phyloP scores from a whole-genome alignment of 2,329 filamentous ascomycete genomes.

The Phaeophleospora eucalypticola region DNA sequence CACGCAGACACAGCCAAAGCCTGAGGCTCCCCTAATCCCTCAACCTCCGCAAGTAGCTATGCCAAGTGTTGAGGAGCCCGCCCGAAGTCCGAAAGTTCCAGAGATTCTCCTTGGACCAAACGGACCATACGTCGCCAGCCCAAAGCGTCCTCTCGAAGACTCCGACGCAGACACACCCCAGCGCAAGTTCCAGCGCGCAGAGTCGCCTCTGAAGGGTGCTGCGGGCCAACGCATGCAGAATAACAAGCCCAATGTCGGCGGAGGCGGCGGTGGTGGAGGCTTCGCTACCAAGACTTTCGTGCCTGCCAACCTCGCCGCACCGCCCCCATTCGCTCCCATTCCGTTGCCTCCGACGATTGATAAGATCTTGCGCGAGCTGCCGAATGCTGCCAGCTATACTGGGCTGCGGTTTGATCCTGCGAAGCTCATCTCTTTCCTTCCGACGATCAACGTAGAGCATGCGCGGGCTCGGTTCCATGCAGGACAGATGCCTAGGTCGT shows the following conservation, averaged over 20 bases:
- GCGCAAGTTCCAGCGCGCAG: slow-evolving; percentile 82
- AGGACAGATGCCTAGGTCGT: not conserved
- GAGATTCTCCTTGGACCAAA: slow-evolving; percentile 31
- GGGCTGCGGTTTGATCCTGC: slow-evolving; percentile 62
- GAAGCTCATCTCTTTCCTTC: slow-evolving; percentile 69
- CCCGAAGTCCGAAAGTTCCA: slow-evolving; percentile 8
- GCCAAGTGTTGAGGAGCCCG: slow-evolving; percentile 16
- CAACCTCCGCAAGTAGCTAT: slow-evolving; percentile 10
- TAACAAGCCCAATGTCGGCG: slow-evolving; percentile 46
- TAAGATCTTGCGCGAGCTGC: slow-evolving; percentile 54
- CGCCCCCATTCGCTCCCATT: slow-evolving; percentile 67
- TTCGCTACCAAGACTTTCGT: slow-evolving; percentile 33
- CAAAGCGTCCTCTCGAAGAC: slow-evolving; percentile 54
- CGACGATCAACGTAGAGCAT: slow-evolving; percentile 46
- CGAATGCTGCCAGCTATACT: slow-evolving; percentile 67
- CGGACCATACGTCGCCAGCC: slow-evolving; percentile 38
- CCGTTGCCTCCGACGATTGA: slow-evolving; percentile 68
- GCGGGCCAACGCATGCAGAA: slow-evolving; percentile 77
- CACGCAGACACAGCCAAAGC: slow-evolving; percentile 62
- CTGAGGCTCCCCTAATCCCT: slow-evolving; percentile 4
- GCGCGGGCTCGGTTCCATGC: not conserved
- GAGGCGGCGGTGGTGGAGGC: slow-evolving; percentile 24
- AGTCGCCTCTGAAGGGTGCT: slow-evolving; percentile 86
- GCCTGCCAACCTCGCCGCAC: slow-evolving; percentile 31
- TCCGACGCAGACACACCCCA: slow-evolving; percentile 67